A percentile compares a stretch with the other conserved stretches of the same genome.
Conservation (phyloP, 192 early-diverging fungal species). For the Podila clonocystis region DNA sequence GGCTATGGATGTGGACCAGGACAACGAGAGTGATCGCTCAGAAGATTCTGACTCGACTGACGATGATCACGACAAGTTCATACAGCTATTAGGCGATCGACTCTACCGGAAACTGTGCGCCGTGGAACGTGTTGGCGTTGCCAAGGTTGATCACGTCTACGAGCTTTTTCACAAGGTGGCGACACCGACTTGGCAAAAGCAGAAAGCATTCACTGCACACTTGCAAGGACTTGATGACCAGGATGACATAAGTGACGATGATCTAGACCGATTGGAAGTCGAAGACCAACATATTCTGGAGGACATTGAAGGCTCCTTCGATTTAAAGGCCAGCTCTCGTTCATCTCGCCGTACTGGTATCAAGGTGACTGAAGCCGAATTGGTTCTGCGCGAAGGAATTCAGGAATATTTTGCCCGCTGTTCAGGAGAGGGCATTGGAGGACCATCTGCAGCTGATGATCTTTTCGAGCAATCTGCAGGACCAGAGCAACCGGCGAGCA, state of each 20-base stretch:
- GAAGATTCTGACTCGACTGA: constrained; percentile 6
- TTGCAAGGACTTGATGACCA: background rate
- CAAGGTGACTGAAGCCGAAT: constrained; percentile 23
- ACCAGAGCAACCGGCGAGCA: background rate
- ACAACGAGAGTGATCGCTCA: background rate
- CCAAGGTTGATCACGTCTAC: constrained; percentile 48
- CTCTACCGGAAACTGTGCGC: constrained; percentile 42
- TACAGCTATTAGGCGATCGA: constrained; percentile 22
- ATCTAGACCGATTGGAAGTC: background rate
- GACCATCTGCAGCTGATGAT: constrained; percentile 16
- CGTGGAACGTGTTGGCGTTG: constrained; percentile 44
- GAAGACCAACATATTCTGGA: constrained; percentile 8
- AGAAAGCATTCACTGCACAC: constrained; percentile 19
- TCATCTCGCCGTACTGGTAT: background rate
- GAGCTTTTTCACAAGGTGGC: constrained; percentile 34
- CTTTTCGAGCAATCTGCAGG: background rate
- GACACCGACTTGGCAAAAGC: constrained; percentile 41
- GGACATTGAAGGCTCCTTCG: constrained; percentile 10
- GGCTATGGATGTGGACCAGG: constrained; percentile 8
- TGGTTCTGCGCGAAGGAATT: constrained; percentile 32
- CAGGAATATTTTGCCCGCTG: constrained; percentile 33
- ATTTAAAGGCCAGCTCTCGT: no score
- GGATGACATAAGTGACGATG: constrained; percentile 2
- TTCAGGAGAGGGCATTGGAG: constrained; percentile 45
- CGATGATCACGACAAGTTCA: constrained; percentile 35